These are phyloP conservation scores for Penicillium steckii DNA, from an alignment of 495 filamentous ascomycete genomes.

Conservation along the genomic window DNA sequence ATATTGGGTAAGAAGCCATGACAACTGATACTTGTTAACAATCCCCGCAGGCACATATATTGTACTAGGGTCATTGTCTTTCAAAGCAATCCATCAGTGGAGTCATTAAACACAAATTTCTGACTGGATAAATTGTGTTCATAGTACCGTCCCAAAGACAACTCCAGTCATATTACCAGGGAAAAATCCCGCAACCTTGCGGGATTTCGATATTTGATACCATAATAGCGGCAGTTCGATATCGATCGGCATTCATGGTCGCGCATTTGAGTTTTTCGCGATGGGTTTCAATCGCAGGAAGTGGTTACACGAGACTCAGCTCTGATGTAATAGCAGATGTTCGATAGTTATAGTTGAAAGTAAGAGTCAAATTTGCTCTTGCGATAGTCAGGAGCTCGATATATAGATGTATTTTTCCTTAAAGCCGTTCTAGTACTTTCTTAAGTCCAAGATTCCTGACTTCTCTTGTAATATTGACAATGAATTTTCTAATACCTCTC, in stretches of 20 bases:
- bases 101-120: not conserved
- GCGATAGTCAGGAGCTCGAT: not conserved
- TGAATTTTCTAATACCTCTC: slow-evolving; percentile 4
- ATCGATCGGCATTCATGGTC: not conserved
- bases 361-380: not conserved
- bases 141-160: not conserved
- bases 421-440: not conserved
- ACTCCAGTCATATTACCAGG: not conserved
- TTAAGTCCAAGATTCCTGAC: not conserved
- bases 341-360: not conserved
- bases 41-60: not conserved
- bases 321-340: not conserved
- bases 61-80: not conserved
- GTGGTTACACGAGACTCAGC: not conserved
- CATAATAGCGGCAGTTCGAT: slow-evolving; percentile 11
- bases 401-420: not conserved
- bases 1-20: not conserved
- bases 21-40: not conserved
- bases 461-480: not conserved
- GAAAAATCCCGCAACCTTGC: not conserved
- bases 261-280: not conserved
- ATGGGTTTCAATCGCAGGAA: not conserved
- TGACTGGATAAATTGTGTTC: not conserved
- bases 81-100: not conserved
- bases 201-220: slow-evolving; percentile 4